These are phyloP conservation scores for Trichoderma sp. DNA, from an alignment of 2,329 filamentous ascomycete species.

Conservation along the genomic window DNA sequence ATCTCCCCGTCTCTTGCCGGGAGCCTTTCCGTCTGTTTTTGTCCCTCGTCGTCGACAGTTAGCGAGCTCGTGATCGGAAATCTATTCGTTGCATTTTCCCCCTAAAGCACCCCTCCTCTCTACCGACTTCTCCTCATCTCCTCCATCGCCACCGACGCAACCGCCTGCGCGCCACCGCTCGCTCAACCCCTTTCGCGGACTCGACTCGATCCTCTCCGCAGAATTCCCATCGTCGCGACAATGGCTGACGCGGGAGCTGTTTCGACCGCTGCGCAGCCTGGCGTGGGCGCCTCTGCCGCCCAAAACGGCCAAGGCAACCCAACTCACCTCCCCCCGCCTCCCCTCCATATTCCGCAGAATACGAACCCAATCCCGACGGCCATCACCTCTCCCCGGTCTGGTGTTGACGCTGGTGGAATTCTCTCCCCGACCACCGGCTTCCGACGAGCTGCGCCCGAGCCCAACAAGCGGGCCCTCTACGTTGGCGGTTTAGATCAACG, in stretches of 20 bases:
- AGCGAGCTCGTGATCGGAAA: slow-evolving; percentile 12
- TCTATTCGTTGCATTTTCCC: slow-evolving; percentile 6
- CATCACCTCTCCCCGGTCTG: slow-evolving; percentile 82
- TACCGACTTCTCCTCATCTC: slow-evolving; percentile 15
- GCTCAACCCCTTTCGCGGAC: not conserved
- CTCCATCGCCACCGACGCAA: slow-evolving; percentile 12
- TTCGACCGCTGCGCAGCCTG: slow-evolving; percentile 56
- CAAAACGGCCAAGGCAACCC: slow-evolving; percentile 68
- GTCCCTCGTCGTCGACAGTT: not conserved
- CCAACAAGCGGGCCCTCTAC: slow-evolving; percentile 96
- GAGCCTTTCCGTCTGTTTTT: not conserved
- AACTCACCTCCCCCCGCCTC: slow-evolving; percentile 82
- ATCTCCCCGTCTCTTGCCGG: not conserved
- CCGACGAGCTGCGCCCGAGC: slow-evolving; percentile 90
- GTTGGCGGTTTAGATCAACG: slow-evolving; percentile 92
- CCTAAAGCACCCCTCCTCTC: slow-evolving; percentile 16
- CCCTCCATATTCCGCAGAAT: slow-evolving; percentile 92
- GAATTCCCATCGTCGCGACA: slow-evolving; percentile 29
- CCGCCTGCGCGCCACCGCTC: slow-evolving; percentile 8
- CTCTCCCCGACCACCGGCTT: slow-evolving; percentile 85
- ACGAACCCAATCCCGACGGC: slow-evolving; percentile 92
- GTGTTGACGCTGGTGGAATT: slow-evolving; percentile 59
- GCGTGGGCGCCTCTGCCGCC: slow-evolving; percentile 65
- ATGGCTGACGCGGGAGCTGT: slow-evolving; percentile 78
- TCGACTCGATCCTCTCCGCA: not conserved